Base-by-base conservation (phyloP, 1,284 basidiomycete genomes). In the Heterobasidion occidentale region DNA sequence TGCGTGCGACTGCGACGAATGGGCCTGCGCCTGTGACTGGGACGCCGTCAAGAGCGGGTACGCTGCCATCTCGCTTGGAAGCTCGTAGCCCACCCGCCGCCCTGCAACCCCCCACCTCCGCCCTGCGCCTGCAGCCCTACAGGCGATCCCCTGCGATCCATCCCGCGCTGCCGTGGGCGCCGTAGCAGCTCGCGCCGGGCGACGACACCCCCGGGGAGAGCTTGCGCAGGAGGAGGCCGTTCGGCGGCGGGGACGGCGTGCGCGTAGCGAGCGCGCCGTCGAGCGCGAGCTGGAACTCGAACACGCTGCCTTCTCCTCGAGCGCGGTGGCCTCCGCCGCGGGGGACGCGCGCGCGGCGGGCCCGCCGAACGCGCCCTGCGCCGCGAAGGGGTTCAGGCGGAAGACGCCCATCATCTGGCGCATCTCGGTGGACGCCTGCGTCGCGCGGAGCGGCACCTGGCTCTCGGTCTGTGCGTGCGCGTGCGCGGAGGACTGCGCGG, bases 371-470 rank as follows among this genome's bases (percentile, higher is more conserved):
- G 27, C 27, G 56, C 77, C 80, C 61, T 88, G 83, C 66, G 86
- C 80, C 9, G 85, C 77, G 62, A 90, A 90, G 0, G 86, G 87
- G 65, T 90, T 84, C 61, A 90, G 76, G 9, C 88, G 78, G 67
- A 90, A 88, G 12, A 84, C 80, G 56, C 78, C 77, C 87, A 90
- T 90, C 80, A 88, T 81, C 53, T 73, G 71, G 53, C 81, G 78
- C 87, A 88, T 88, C 46, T 77, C 76, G 50, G 77, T 74, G 59
- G 77, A 76, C 1, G 86, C 86, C 62, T 86, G 81, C 0, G 83
- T 87, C 12, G 87, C 86, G 51, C 87, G 84, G 9, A 88, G 76
- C 6, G 87, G 86, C 0, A 88, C 86, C 64, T 86, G 82, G 46
- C 80, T 79, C 36, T 83, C 67, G 60, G 54, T 59, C 38, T 54